phyloP scores from a whole-genome alignment of 2,329 filamentous ascomycete species.

The Aspergillus sp. region DNA sequence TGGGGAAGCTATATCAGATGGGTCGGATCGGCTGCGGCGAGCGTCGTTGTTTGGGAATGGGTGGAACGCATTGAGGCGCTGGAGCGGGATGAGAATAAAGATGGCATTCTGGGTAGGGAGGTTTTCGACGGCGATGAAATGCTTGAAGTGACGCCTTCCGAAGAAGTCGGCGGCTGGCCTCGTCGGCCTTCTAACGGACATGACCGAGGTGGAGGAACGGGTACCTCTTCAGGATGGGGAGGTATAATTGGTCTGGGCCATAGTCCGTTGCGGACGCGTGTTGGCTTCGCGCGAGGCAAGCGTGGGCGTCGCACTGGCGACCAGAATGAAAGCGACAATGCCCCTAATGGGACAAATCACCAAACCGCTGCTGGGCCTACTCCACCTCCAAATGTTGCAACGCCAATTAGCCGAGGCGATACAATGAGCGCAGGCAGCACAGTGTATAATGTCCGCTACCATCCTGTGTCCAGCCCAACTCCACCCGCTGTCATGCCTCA shows the following conservation, averaged over 20 bases:
- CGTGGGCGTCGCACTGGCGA: conserved; percentile 8
- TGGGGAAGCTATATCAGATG: conserved; percentile 95
- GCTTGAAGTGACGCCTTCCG: conserved; percentile 58
- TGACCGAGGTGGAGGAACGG: conserved; percentile 28
- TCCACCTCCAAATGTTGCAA: conserved; percentile 41
- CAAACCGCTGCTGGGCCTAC: conserved; percentile 22
- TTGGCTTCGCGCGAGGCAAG: conserved; percentile 17
- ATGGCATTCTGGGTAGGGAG: conserved; percentile 81
- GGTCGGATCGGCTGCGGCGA: conserved; percentile 90
- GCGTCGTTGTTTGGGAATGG: conserved; percentile 98
- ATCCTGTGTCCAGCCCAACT: conserved; percentile 43
- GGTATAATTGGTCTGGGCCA: conserved; percentile 27
- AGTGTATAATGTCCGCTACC: conserved; percentile 54
- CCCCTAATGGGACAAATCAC: conserved; percentile 7
- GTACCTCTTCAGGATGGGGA: conserved; percentile 30
- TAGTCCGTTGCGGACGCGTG: conserved; percentile 27
- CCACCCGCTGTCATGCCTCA: conserved; percentile 30
- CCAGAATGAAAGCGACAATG: conserved; percentile 8
- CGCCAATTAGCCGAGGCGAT: conserved; percentile 51
- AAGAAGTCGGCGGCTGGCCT: conserved; percentile 45
- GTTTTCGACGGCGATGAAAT: conserved; percentile 93
- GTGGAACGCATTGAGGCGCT: conserved; percentile 88
- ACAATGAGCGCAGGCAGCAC: conserved; percentile 55
- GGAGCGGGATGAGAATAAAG: conserved; percentile 87
- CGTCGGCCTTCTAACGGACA: conserved; percentile 27